Conservation (phyloP, 768 basidiomycete genomes). For the Tylopilus subfusipes region DNA sequence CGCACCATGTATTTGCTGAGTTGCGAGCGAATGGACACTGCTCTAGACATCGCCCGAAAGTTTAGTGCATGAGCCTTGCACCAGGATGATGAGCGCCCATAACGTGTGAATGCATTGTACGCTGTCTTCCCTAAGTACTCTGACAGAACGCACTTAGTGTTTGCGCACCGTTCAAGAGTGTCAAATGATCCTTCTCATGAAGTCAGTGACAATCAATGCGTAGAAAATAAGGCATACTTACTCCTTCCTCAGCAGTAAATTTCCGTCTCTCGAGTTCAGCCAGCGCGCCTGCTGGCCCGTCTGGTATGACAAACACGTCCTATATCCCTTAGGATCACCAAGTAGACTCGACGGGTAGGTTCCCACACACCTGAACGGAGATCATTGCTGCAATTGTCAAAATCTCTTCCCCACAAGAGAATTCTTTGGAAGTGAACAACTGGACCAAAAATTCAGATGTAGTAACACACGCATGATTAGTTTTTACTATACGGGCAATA, state of each 20-base stretch:
- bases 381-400: slow-evolving; percentile 96
- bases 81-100: slow-evolving; percentile 85
- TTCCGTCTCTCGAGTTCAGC: slow-evolving; percentile 93
- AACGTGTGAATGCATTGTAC: slow-evolving; percentile 88
- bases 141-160: neutral
- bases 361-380: slow-evolving; percentile 67
- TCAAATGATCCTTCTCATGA: slow-evolving; percentile 78
- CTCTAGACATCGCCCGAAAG: slow-evolving; percentile 90
- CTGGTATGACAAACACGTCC: slow-evolving; percentile 89
- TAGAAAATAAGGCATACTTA: slow-evolving; percentile 34
- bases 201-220: neutral
- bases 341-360: slow-evolving; percentile 1
- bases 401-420: slow-evolving; percentile 91
- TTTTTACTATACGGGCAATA: slow-evolving; percentile 86
- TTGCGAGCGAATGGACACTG: slow-evolving; percentile 92
- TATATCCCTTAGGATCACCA: slow-evolving; percentile 28
- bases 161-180: slow-evolving; percentile 77
- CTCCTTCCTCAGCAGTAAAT: slow-evolving; percentile 98
- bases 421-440: slow-evolving; percentile 84
- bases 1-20: slow-evolving; percentile 93
- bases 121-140: slow-evolving; percentile 44
- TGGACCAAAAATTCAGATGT: slow-evolving; percentile 30
- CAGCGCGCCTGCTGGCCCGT: slow-evolving; percentile 78
- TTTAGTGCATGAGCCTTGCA: slow-evolving; percentile 91
- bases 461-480: neutral